Conservation (phyloP, 2,329 filamentous ascomycete species). For the Xylariaceae sp. region DNA sequence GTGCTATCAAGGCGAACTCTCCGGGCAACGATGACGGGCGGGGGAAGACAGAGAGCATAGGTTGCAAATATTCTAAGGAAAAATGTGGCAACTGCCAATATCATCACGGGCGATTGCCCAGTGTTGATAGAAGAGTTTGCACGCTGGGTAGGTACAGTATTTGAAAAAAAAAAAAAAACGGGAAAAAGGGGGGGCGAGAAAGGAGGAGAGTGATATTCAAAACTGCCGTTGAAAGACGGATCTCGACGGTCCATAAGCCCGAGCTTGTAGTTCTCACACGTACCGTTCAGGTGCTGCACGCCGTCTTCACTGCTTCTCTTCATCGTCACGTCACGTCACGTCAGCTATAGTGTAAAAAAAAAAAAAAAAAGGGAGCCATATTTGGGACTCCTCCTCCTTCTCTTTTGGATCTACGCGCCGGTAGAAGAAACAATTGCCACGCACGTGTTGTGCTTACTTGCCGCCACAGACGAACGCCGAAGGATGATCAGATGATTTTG, state of each 20-base stretch:
- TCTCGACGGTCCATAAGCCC: background rate
- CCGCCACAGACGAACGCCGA: conserved; percentile 4
- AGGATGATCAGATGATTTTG: conserved; percentile 15
- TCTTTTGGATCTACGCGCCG: background rate
- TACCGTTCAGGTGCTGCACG: background rate
- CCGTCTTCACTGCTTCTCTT: background rate
- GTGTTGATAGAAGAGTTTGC: too few species aligned
- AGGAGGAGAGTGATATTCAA: background rate
- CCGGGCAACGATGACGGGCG: too few species aligned
- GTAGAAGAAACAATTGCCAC: background rate
- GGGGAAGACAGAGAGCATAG: too few species aligned
- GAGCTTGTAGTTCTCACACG: background rate
- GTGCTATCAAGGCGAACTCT: too few species aligned
- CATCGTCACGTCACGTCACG: background rate
- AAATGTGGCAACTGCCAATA: too few species aligned
- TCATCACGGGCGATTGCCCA: too few species aligned
- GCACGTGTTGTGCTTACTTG: conserved; percentile 15
- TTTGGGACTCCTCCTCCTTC: background rate
- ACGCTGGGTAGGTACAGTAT: too few species aligned
- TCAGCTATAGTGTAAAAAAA: too few species aligned
- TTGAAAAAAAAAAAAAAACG: too few species aligned
- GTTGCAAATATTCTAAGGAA: too few species aligned
- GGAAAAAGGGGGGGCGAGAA: too few species aligned
- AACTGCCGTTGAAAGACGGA: background rate
- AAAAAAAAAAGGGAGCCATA: background rate